A percentile compares a stretch with the other conserved stretches of the same genome.
Evolutionary conservation across 192 early-diverging fungal species (phyloP).

Genomic region (Podochytrium sp.): DNA sequence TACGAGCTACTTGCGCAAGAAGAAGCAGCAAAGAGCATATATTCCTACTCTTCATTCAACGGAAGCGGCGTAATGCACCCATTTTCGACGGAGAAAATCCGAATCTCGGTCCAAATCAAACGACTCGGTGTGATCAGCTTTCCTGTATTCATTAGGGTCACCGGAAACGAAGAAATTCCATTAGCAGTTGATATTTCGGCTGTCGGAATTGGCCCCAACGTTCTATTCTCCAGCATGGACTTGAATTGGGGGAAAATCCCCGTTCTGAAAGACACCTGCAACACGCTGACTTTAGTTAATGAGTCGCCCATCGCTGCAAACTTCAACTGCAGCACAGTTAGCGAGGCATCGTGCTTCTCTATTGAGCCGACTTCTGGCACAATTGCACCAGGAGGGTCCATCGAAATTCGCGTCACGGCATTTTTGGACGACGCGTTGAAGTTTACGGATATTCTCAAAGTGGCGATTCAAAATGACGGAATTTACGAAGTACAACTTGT

Average conservation of each 20-base stretch:
- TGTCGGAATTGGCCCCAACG: slow-evolving; percentile 59
- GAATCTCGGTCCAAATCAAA: slow-evolving; percentile 51
- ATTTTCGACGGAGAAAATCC: slow-evolving; percentile 36
- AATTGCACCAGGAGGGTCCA: slow-evolving; percentile 39
- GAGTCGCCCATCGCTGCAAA: slow-evolving; percentile 56
- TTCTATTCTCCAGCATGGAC: slow-evolving; percentile 50
- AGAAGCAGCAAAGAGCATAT: slow-evolving; percentile 49
- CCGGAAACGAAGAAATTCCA: slow-evolving; percentile 45
- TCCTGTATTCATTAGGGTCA: slow-evolving; percentile 52
- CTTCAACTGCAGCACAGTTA: slow-evolving; percentile 49
- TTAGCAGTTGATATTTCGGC: slow-evolving; percentile 50
- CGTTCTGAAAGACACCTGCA: slow-evolving; percentile 41
- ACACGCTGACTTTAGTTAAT: slow-evolving; percentile 46
- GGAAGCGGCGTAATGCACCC: slow-evolving; percentile 53
- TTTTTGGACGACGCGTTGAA: slow-evolving; percentile 59
- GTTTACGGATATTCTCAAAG: slow-evolving; percentile 63
- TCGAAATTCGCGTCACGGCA: slow-evolving; percentile 48
- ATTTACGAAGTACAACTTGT: slow-evolving; percentile 56
- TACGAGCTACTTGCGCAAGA: slow-evolving; percentile 54
- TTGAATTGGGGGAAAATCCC: slow-evolving; percentile 63
- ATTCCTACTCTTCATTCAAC: slow-evolving; percentile 46
- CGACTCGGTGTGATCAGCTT: slow-evolving; percentile 53
- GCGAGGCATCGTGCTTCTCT: slow-evolving; percentile 48
- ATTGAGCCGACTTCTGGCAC: slow-evolving; percentile 43
- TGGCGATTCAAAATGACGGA: slow-evolving; percentile 41